phyloP scores from a whole-genome alignment of 2,329 filamentous ascomycete species.

The Thielaviopsis populi region DNA sequence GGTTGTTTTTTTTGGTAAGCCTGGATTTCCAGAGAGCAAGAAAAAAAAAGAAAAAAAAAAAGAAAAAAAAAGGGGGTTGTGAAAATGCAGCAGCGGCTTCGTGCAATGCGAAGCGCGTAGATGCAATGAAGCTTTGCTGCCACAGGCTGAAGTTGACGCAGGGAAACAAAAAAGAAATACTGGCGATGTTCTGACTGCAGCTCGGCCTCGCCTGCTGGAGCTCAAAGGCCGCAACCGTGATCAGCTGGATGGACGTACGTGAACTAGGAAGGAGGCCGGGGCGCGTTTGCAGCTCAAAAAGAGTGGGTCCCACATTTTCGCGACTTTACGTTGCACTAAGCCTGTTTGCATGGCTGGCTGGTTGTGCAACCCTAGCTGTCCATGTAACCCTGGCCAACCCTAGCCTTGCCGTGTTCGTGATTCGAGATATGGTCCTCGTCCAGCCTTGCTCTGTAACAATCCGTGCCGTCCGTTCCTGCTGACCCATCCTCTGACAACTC shows the following conservation, averaged over 20 bases:
- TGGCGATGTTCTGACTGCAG: background rate
- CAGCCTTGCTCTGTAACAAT: too few relatives aligned
- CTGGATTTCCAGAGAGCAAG: background rate
- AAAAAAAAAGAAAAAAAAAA: background rate
- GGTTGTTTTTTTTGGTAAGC: background rate
- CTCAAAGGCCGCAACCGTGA: background rate
- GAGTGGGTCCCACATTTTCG: constrained; percentile 16
- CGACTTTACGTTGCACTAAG: constrained; percentile 7
- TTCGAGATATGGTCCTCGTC: background rate
- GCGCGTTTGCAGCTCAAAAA: constrained; percentile 15
- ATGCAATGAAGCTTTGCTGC: background rate
- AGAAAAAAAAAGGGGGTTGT: background rate
- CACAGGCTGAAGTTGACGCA: background rate
- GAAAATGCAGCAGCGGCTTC: background rate
- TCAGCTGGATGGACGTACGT: constrained; percentile 5
- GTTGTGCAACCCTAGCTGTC: background rate
- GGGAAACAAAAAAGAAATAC: background rate
- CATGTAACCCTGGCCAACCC: too few relatives aligned
- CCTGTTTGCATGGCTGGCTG: background rate
- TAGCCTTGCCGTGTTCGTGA: background rate
- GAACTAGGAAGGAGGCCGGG: constrained; percentile 6
- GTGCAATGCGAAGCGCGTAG: background rate
- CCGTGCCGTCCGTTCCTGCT: too few relatives aligned
- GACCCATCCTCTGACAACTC: too few relatives aligned
- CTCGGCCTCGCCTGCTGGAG: background rate